Percentiles rank a stretch among this genome's conserved stretches.
phyloP scores from a whole-genome alignment of 2,329 filamentous ascomycete genomes.

The Aspergillus ochraceoroseus region DNA sequence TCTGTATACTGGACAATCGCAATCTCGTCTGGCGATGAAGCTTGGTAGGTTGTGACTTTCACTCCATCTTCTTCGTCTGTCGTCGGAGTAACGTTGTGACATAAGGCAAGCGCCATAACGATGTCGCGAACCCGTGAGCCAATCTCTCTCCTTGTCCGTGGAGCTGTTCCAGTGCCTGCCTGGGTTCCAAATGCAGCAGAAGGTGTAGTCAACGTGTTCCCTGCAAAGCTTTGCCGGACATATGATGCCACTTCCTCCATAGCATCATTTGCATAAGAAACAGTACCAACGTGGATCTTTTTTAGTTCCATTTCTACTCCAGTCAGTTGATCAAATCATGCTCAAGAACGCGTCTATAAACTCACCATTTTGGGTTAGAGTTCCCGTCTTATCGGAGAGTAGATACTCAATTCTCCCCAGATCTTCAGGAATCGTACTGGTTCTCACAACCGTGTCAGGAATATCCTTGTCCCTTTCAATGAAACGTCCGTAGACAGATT shows the following conservation, averaged over 20 bases:
- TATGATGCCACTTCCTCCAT: slow-evolving; percentile 96
- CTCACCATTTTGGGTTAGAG: slow-evolving; percentile 79
- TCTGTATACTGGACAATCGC: slow-evolving; percentile 96
- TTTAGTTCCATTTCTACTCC: slow-evolving; percentile 89
- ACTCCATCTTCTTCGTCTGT: slow-evolving; percentile 76
- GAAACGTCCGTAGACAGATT: slow-evolving; percentile 91
- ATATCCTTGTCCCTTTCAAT: slow-evolving; percentile 91
- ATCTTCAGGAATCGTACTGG: slow-evolving; percentile 96
- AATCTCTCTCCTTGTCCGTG: slow-evolving; percentile 85
- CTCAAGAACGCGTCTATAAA: slow-evolving; percentile 12
- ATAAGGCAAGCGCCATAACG: slow-evolving; percentile 83
- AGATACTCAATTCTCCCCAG: slow-evolving; percentile 93
- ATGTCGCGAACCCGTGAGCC: slow-evolving; percentile 89
- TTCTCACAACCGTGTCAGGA: slow-evolving; percentile 84
- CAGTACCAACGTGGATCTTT: slow-evolving; percentile 96
- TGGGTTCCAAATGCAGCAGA: slow-evolving; percentile 65
- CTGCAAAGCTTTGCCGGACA: slow-evolving; percentile 74
- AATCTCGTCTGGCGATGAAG: slow-evolving; percentile 95
- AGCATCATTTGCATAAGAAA: slow-evolving; percentile 95
- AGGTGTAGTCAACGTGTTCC: slow-evolving; percentile 61
- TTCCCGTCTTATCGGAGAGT: slow-evolving; percentile 96
- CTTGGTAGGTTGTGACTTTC: slow-evolving; percentile 80
- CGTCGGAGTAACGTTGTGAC: slow-evolving; percentile 94
- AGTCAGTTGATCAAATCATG: slow-evolving; percentile 19
- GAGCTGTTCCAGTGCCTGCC: slow-evolving; percentile 56